Percentiles rank a stretch among this genome's conserved stretches.
These are phyloP conservation scores for Henckelia pumila DNA, from an alignment of 257 asterid genomes.

Conservation along the genomic window DNA sequence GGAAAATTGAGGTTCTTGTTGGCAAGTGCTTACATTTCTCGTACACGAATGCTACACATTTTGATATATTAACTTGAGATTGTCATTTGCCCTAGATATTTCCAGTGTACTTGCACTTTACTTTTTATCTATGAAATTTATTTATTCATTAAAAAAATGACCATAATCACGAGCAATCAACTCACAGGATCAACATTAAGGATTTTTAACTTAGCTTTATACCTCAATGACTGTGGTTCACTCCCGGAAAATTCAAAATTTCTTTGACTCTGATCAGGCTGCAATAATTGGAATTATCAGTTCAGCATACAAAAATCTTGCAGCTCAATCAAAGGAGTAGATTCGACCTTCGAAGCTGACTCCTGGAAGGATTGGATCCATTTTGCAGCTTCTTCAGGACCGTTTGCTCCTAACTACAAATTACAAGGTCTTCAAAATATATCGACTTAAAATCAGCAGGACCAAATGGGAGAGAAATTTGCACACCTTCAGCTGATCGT, in stretches of 20 bases:
- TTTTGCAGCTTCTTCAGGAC: constrained; percentile 97
- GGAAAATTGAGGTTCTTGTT: background rate
- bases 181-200: constrained; percentile 21
- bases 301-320: constrained; percentile 21
- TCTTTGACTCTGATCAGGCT: constrained; percentile 64
- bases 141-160: too few relatives aligned
- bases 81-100: background rate
- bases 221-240: constrained; percentile 64
- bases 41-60: background rate
- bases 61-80: background rate
- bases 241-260: constrained; percentile 40
- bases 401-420: constrained; percentile 87
- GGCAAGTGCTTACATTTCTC: background rate
- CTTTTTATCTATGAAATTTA: too few relatives aligned
- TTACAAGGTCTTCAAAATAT: constrained; percentile 26
- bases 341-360: constrained; percentile 77
- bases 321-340: constrained; percentile 24
- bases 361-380: constrained; percentile 93
- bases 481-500: constrained; percentile 85
- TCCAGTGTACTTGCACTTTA: background rate
- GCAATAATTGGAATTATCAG: constrained; percentile 40
- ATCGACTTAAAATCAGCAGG: constrained; percentile 20
- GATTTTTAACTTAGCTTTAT: constrained; percentile 14
- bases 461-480: constrained; percentile 25
- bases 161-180: constrained; percentile 10